phyloP scores from a whole-genome alignment of 129 eudicot genomes.

The Tagetes erecta region DNA sequence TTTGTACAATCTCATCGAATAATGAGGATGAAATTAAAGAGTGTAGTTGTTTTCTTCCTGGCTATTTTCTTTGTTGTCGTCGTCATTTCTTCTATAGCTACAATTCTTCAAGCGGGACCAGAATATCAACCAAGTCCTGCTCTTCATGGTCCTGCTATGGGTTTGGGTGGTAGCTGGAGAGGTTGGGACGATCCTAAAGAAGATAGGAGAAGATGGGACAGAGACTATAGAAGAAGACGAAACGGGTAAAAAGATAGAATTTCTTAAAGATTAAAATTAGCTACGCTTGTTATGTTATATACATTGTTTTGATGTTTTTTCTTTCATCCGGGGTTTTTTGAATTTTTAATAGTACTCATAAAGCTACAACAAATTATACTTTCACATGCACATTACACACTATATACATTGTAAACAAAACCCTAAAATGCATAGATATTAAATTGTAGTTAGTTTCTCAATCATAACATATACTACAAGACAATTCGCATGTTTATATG shows the following conservation, averaged over 20 bases:
- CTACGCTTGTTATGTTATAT: not conserved
- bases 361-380: not conserved
- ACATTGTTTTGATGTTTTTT: not conserved
- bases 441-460: too few species aligned
- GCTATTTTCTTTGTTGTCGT: conserved; percentile 10
- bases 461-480: too few species aligned
- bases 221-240: too few species aligned
- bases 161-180: conserved; percentile 22
- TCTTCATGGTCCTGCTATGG: not conserved
- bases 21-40: conserved; percentile 1
- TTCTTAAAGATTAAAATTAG: not conserved
- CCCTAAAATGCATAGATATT: too few species aligned
- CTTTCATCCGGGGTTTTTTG: not conserved
- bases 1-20: not conserved
- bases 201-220: not conserved
- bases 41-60: not conserved
- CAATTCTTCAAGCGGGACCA: not conserved
- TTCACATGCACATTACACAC: not conserved
- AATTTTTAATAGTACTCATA: not conserved
- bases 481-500: too few species aligned
- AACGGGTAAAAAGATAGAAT: not conserved
- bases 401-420: too few species aligned
- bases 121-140: not conserved
- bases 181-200: conserved; percentile 6
- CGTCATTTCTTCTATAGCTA: conserved; percentile 4